Evolutionary conservation across 345 rosid species (phyloP), one percentile per base, ranked within the genome.

Genomic region (Populus ilicifolia): DNA sequence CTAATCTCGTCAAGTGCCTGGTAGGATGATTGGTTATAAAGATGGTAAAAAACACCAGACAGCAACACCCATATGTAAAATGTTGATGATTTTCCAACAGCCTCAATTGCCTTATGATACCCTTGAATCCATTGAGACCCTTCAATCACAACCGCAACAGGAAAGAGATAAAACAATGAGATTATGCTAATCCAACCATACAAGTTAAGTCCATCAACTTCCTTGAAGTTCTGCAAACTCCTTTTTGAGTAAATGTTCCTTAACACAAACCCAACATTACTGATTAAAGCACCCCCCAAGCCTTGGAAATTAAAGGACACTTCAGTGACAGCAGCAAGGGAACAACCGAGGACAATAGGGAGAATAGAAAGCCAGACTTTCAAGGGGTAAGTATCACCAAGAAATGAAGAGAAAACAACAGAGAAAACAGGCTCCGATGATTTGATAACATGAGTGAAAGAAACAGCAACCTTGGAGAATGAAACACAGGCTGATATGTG

Each of bases 381-480:
- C 23, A 95, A 30, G 0, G 99, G 99, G 52, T 92, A 95, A 4
- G 90, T 78, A 77, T 95, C 98, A 1, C 99, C 99, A 2, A 95
- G 93, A 72, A 95, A 80, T 6, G 98, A 93, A 20, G 93, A 95
- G 89, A 95, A 93, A 8, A 95, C 74, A 75, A 95, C 99, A 10
- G 99, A 89, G 89, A 95, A 93, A n/a, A 90, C 99, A 16, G 98
- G 98, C 83, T 95, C 99, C 0, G 98, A 90, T 39, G 99, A 95
- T 85, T 95, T 95, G 83, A 95, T 95, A 4, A 95, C 98, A 77
- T 93, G 99, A 38, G 99, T 95, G 90, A 95, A 95, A 25, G 99
- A 95, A 72, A 95, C 96, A 59, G 99, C 99, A 11, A 95, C 99
- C 78, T 95, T 95, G 33, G 99, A 95, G 89, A 95, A 95, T 5